These are phyloP conservation scores for Phytophthora citrophthora DNA, from an alignment of 352 stramenopile species.

Conservation along the genomic window DNA sequence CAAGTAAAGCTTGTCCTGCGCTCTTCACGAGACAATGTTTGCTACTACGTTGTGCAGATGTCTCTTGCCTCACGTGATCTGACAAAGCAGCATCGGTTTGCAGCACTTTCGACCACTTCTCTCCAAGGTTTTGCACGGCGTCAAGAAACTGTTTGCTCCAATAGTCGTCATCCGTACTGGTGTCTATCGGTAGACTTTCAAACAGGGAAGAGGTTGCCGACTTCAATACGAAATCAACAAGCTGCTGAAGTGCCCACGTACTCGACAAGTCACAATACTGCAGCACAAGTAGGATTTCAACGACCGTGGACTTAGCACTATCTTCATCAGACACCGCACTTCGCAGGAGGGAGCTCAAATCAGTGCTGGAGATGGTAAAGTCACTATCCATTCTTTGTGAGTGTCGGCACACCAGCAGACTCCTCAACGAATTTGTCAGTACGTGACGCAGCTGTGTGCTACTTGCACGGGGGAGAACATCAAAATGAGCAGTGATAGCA, in stretches of 20 bases:
- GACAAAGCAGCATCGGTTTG: slow-evolving; percentile 35
- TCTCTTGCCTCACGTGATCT: slow-evolving; percentile 31
- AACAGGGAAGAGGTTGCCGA: slow-evolving; percentile 17
- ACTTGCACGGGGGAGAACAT: slow-evolving; percentile 41
- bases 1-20: slow-evolving; percentile 22
- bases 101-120: slow-evolving; percentile 43
- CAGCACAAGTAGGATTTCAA: slow-evolving; percentile 33
- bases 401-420: slow-evolving; percentile 35
- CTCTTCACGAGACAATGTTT: slow-evolving; percentile 11
- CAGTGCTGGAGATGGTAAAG: slow-evolving; percentile 26
- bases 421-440: slow-evolving; percentile 36
- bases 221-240: slow-evolving; percentile 40
- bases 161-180: slow-evolving; percentile 2
- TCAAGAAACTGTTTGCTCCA: slow-evolving; percentile 25
- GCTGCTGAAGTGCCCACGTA: slow-evolving; percentile 36
- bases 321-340: slow-evolving; percentile 8
- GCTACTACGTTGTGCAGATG: slow-evolving; percentile 6
- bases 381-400: slow-evolving; percentile 20
- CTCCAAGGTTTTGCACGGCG: slow-evolving; percentile 24
- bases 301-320: slow-evolving; percentile 5
- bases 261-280: slow-evolving; percentile 41
- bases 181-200: not conserved
- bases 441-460: slow-evolving; percentile 15
- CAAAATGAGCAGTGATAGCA: slow-evolving; percentile 55
- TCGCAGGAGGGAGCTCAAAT: slow-evolving; percentile 40